Evolutionary conservation across 192 early-diverging fungal genomes (phyloP).

Genomic region (Coemansia asiatica): DNA sequence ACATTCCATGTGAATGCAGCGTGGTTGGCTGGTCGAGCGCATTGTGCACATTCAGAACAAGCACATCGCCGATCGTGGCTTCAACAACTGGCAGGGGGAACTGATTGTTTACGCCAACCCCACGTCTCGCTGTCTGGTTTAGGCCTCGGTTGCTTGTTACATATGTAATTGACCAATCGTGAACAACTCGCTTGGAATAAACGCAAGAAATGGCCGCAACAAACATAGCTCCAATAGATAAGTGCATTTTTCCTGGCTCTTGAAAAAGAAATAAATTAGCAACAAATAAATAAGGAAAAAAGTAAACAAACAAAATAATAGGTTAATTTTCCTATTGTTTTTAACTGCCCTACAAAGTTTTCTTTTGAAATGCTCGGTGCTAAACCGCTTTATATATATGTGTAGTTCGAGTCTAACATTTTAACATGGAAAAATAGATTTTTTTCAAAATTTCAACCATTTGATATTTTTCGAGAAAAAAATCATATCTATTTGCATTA

Average conservation of each 20-base stretch:
- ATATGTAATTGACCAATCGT: conserved; percentile 41
- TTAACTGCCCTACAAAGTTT: too few species aligned
- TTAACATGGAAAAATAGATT: too few species aligned
- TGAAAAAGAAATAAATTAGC: neutral
- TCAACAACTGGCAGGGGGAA: conserved; percentile 33
- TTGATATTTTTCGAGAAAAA: too few species aligned
- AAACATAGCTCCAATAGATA: neutral
- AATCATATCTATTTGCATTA: too few species aligned
- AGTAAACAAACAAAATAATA: too few species aligned
- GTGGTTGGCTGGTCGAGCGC: conserved; percentile 61
- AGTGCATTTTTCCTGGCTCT: neutral
- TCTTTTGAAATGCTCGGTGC: too few species aligned
- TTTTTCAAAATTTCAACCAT: too few species aligned
- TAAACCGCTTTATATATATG: too few species aligned
- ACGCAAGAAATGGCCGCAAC: neutral
- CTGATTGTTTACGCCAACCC: conserved; percentile 28
- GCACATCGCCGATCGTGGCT: conserved; percentile 26
- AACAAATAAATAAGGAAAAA: neutral
- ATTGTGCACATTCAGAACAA: conserved; percentile 55
- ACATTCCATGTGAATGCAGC: conserved; percentile 76
- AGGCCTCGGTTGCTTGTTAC: conserved; percentile 47
- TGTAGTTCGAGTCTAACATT: too few species aligned
- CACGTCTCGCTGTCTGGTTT: conserved; percentile 21
- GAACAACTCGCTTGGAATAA: conserved; percentile 23
- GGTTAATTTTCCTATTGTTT: too few species aligned